phyloP scores from a whole-genome alignment of 2,329 filamentous ascomycete genomes.

The Scedosporium boydii region DNA sequence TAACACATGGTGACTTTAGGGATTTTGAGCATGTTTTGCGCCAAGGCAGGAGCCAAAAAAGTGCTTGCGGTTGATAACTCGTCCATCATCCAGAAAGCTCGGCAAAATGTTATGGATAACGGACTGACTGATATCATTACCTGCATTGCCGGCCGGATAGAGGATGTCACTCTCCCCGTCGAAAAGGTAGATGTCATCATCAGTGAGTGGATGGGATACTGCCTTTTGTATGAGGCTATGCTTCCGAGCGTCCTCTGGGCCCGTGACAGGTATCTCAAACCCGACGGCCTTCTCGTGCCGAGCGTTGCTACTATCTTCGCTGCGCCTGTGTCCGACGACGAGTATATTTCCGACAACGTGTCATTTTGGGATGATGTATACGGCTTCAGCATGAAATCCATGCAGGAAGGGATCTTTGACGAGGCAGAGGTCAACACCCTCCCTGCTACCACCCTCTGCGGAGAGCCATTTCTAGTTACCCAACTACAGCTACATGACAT shows the following conservation, averaged over 20 bases:
- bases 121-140: constrained; percentile 64
- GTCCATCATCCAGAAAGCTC: constrained; percentile 78
- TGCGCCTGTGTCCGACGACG: constrained; percentile 68
- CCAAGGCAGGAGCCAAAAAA: constrained; percentile 73
- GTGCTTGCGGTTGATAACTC: constrained; percentile 92
- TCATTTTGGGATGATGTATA: constrained; percentile 89
- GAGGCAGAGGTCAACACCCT: constrained; percentile 73
- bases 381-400: constrained; percentile 87
- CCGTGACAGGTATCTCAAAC: constrained; percentile 73
- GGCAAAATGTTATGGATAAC: constrained; percentile 77
- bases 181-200: constrained; percentile 86
- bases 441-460: constrained; percentile 50
- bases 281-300: constrained; percentile 75
- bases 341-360: constrained; percentile 69
- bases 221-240: constrained; percentile 90
- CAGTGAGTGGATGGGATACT: constrained; percentile 98
- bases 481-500: constrained; percentile 69
- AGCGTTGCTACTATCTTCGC: constrained; percentile 77
- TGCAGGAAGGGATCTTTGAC: constrained; percentile 74
- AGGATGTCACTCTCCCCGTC: constrained; percentile 73
- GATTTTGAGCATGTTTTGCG: constrained; percentile 91
- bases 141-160: constrained; percentile 75
- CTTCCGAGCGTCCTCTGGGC: constrained; percentile 85
- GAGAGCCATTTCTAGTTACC: constrained; percentile 56
- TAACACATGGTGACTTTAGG: constrained; percentile 29